Conservation (phyloP, 176 grass and related monocot species). For the Cenchrus purpureus region DNA sequence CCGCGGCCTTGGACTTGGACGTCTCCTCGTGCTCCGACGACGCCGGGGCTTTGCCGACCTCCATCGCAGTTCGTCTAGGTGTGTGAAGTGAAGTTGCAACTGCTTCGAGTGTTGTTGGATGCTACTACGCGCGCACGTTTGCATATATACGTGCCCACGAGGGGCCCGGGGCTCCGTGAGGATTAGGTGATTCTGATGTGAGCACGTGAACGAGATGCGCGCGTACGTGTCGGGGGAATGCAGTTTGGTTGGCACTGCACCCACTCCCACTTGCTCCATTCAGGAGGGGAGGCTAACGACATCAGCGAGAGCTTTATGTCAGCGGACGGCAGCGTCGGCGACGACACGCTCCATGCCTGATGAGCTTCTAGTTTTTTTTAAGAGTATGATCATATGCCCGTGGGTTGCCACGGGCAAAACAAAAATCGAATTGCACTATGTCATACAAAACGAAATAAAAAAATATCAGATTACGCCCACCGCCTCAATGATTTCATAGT, state of each 20-base stretch:
- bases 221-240: conserved; percentile 18
- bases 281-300: neutral
- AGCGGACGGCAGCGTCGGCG: neutral
- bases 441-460: too few species aligned
- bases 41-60: conserved; percentile 8
- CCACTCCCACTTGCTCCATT: conserved; percentile 45
- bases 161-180: neutral
- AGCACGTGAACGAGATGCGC: neutral
- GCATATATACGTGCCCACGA: neutral
- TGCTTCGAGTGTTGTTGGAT: neutral
- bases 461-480: too few species aligned
- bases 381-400: too few species aligned
- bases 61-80: neutral
- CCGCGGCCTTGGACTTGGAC: conserved; percentile 23
- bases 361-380: too few species aligned
- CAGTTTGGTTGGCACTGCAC: conserved; percentile 24
- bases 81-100: neutral
- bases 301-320: neutral
- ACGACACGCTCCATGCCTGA: neutral
- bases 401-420: too few species aligned
- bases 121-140: neutral
- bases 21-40: conserved; percentile 38
- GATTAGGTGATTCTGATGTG: conserved; percentile 28
- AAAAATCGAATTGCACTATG: too few species aligned
- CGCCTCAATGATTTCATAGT: too few species aligned